Evolutionary conservation across 2,329 filamentous ascomycete genomes (phyloP).

Genomic region (Hymenoscyphus infarciens): DNA sequence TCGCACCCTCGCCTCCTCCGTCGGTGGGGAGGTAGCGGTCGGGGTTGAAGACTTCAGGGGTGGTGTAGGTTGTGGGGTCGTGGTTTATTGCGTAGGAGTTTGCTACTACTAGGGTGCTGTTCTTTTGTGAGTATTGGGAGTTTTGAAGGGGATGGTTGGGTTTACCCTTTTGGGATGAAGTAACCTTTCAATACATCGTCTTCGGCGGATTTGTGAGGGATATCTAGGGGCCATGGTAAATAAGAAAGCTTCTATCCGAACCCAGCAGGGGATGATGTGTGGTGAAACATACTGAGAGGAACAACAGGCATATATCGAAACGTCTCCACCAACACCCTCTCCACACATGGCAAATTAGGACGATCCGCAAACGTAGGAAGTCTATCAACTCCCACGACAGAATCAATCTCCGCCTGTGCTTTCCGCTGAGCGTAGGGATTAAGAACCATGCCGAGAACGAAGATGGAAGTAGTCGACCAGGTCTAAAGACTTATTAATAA

Average conservation of each 20-base stretch:
- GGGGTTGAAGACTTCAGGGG: slow-evolving; percentile 44
- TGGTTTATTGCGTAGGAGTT: slow-evolving; percentile 54
- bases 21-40: background rate
- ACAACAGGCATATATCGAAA: slow-evolving; percentile 31
- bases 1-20: background rate
- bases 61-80: slow-evolving; percentile 39
- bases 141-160: slow-evolving; percentile 27
- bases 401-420: slow-evolving; percentile 44
- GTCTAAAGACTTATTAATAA: background rate
- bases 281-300: slow-evolving; percentile 1
- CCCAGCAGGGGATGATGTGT: too few relatives aligned
- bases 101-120: slow-evolving; percentile 38
- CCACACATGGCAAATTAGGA: slow-evolving; percentile 41
- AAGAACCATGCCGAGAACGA: slow-evolving; percentile 41
- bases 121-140: slow-evolving; percentile 29
- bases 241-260: background rate
- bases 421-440: slow-evolving; percentile 45
- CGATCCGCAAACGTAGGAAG: slow-evolving; percentile 46
- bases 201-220: slow-evolving; percentile 50
- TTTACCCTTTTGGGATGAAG: slow-evolving; percentile 47
- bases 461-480: slow-evolving; percentile 15
- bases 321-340: slow-evolving; percentile 44
- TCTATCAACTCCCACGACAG: slow-evolving; percentile 42
- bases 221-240: slow-evolving; percentile 31
- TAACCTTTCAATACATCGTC: slow-evolving; percentile 55